phyloP scores from a whole-genome alignment of 2,329 filamentous ascomycete species.

The Botrytis fabae region DNA sequence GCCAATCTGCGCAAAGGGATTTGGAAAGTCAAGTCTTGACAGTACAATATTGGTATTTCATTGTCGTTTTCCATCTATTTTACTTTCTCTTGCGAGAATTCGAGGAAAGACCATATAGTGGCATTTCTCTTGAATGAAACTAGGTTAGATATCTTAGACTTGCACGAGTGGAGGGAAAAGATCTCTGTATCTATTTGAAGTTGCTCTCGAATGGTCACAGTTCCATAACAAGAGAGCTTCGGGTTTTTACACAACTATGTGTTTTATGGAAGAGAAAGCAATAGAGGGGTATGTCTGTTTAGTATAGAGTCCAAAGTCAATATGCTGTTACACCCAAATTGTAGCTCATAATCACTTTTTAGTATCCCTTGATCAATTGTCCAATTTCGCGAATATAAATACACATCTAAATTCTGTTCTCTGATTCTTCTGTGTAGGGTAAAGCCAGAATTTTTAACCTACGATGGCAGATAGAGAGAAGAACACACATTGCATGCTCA shows the following conservation, averaged over 20 bases:
- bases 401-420: not conserved
- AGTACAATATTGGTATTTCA: accelerated
- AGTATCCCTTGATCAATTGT: no score
- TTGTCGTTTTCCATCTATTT: not conserved
- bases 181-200: not conserved
- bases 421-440: not conserved
- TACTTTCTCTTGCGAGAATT: no score
- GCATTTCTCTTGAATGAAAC: not conserved
- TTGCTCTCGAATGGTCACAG: not conserved
- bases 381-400: not conserved
- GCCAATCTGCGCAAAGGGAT: no score
- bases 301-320: not conserved
- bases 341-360: not conserved
- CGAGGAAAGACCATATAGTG: not conserved
- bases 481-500: not conserved
- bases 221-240: not conserved
- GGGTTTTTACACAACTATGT: accelerated
- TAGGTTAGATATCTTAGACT: not conserved
- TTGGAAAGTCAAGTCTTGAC: not conserved
- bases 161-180: accelerated
- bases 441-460: no score
- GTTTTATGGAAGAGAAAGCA: not conserved
- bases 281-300: not conserved
- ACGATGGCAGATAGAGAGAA: not conserved
- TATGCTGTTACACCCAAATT: not conserved